Evolutionary conservation across 2,329 filamentous ascomycete species (phyloP).

Genomic region (Keithomyces neogunnii): DNA sequence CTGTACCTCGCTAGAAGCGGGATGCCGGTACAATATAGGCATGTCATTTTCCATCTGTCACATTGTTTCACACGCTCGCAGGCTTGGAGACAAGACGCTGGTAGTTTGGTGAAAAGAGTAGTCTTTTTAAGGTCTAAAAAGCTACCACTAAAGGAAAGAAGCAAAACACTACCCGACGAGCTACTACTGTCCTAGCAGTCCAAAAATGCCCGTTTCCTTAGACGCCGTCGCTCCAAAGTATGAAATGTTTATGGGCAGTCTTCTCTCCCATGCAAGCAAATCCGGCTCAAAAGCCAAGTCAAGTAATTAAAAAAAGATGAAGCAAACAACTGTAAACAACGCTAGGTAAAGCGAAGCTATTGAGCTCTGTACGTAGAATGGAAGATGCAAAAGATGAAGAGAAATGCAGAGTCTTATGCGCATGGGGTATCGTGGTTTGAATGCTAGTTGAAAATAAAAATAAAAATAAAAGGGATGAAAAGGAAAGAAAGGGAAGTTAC

Average conservation of each 20-base stretch:
- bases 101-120: background rate
- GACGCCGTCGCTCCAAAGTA: constrained; percentile 1
- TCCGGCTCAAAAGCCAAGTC: background rate
- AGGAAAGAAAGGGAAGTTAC: background rate
- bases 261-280: background rate
- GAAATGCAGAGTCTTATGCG: background rate
- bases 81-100: no score
- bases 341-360: background rate
- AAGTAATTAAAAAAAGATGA: background rate
- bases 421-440: constrained; percentile 8
- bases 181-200: background rate
- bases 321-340: background rate
- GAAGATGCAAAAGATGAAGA: background rate
- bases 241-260: background rate
- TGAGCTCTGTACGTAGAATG: background rate
- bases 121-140: background rate
- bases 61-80: background rate
- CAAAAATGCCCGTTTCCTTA: background rate
- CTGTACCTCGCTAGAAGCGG: background rate
- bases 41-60: background rate
- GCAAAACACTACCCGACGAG: background rate
- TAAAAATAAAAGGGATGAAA: background rate
- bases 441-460: constrained; percentile 2
- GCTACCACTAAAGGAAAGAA: background rate
- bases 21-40: background rate